Evolutionary conservation across 2,329 filamentous ascomycete species (phyloP), one percentile per base, ranked within the genome.

Genomic region (Metarhizium robertsii): DNA sequence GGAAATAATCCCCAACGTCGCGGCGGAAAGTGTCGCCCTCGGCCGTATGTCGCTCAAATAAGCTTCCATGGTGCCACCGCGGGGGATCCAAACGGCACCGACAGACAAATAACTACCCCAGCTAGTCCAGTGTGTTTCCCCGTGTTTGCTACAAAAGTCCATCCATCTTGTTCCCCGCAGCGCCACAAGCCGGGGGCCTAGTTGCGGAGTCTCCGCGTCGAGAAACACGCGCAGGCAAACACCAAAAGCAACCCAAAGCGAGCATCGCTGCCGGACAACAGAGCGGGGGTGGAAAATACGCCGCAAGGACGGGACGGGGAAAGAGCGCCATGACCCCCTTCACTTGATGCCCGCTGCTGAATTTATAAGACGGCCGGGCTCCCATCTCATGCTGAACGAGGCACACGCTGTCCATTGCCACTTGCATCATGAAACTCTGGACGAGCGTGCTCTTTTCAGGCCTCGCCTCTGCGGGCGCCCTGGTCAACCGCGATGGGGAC

Each of bases 341-440:
- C 1, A 25, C 25, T 25, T 25, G 25, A 25, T 25, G 25, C 25
- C 25, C 25, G 3, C 25, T 25, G 25, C 25, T 25, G 6, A 43
- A 43, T 6, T 14, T 43, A 18, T 18, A 43, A 43, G 14, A 43
- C n/a, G 40, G 40, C 10, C 25, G 25, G 25, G 25, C 25, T 25
- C 25, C 25, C 25, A 4, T 25, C 25, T 25, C 25, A 1, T 25
- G 25, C 25, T 4, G 25, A 25, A 25, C 25, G 25, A 25, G 3
- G 25, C 25, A 25, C 25, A 25, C 4, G 25, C 1, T n/a, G n/a
- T 25, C 25, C 25, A 25, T 25, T 4, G 25, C 25, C 25, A 25
- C 25, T 25, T 25, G 25, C 25, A 25, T 25, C 52, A 63, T 64
- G 62, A 60, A 58, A 49, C 43, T 60, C 54, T 61, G 58, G 57